Evolutionary conservation across 208 protist species (phyloP).

Genomic region (Leptomonas seymouri): DNA sequence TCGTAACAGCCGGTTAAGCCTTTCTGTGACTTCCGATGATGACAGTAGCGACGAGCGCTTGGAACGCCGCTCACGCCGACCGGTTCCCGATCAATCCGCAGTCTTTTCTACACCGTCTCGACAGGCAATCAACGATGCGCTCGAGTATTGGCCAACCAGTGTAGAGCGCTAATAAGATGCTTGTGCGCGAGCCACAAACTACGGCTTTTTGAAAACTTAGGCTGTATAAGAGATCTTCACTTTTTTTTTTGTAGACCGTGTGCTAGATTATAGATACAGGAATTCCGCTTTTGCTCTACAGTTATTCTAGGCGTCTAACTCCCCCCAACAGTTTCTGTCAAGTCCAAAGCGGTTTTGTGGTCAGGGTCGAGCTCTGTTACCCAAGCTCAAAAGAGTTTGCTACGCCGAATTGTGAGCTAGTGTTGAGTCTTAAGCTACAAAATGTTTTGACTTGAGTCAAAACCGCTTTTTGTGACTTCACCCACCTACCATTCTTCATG

Average conservation of each 20-base stretch:
- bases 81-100: neutral
- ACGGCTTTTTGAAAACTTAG: neutral
- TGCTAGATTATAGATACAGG: neutral
- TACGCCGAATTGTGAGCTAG: no score
- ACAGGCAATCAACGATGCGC: neutral
- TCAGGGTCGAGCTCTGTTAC: neutral
- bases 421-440: no score
- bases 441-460: no score
- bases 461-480: no score
- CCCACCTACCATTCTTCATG: no score
- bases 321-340: neutral
- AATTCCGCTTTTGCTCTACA: neutral
- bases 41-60: slow-evolving; percentile 8
- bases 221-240: neutral
- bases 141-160: slow-evolving; percentile 46
- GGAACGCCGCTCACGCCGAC: neutral
- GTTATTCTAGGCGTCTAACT: neutral
- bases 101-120: slow-evolving; percentile 11
- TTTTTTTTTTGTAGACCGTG: slow-evolving; percentile 23
- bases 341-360: neutral
- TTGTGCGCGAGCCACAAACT: neutral
- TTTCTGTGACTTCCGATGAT: slow-evolving; percentile 4
- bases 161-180: slow-evolving; percentile 26
- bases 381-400: no score
- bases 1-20: slow-evolving; percentile 1